Base-by-base conservation (phyloP, 2,329 filamentous ascomycete genomes). In the Rhynchosporium graminicola region DNA sequence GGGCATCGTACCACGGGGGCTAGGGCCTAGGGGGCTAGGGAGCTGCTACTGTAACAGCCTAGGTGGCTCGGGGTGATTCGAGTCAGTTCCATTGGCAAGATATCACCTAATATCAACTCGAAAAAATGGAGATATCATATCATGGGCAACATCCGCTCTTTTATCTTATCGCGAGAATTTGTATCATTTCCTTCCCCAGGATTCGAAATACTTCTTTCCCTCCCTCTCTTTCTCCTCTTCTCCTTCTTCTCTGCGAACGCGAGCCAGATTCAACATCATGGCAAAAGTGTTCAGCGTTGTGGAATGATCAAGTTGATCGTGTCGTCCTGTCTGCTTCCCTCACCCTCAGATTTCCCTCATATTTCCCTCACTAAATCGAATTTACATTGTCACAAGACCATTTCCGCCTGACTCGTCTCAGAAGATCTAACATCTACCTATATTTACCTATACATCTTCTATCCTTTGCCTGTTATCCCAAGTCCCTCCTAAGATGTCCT, bases 401-500 rank as follows among this genome's bases (percentile, higher is more conserved):
- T 12, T n/a, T 13, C 13, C 40, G 40, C 40, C 40, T 43, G 40
- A 43, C 40, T 43, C 40, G 40, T n/a, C 12, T n/a, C 10, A 9
- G 10, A 13, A 2, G 4, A 4, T 4, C 15, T 43, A n/a, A 12
- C 40, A 12, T 12, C 36, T 40, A 40, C 36, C 7, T 12, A 40
- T 12, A 40, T 40, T 8, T n/a, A 13, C 40, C 2, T 15, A 2
- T 43, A 43, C 12, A 12, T 15, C 10, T 43, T 43, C 13, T 43
- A 3, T 12, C 40, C 36, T 51, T 36, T 26, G 4, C 29, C 31
- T 52, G 38, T 20, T 20, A 2, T 7, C 12, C 36, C 29, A 20
- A 52, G 12, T n/a, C 31, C 36, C 51, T 26, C n/a, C 28, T 43
- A 31, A 2, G 20, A 63, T 63, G 58, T 63, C 62, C 61, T 57